A percentile compares a stretch with the other conserved stretches of the same genome.
These are phyloP conservation scores for Lasiodiplodia gonubiensis DNA, from an alignment of 2,329 filamentous ascomycete species.

Conservation along the genomic window DNA sequence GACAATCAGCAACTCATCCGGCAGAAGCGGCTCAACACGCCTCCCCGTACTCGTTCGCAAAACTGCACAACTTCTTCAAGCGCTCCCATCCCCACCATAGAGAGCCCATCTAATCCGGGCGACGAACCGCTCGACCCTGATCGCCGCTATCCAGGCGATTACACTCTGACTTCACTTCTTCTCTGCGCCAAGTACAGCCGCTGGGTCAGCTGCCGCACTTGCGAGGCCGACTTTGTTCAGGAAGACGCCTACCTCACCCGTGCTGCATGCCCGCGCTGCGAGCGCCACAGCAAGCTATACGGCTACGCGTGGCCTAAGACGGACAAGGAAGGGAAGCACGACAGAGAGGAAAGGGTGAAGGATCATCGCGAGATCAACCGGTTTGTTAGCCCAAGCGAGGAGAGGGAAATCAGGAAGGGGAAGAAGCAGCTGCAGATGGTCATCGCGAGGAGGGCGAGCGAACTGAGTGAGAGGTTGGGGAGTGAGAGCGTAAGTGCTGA, in stretches of 20 bases:
- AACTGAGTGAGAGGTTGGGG: constrained; percentile 10
- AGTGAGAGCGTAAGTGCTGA: constrained; percentile 14
- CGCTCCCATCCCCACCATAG: constrained; percentile 36
- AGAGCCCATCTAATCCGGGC: constrained; percentile 33
- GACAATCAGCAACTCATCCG: constrained; percentile 43
- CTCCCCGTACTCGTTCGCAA: constrained; percentile 45
- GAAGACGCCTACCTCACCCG: constrained; percentile 85
- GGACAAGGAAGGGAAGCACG: constrained; percentile 74
- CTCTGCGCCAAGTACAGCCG: constrained; percentile 76
- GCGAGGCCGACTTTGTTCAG: constrained; percentile 82
- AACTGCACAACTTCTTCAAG: constrained; percentile 33
- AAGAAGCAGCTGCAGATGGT: constrained; percentile 30
- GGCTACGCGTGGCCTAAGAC: constrained; percentile 97
- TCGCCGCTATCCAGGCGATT: constrained; percentile 57
- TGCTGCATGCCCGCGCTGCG: constrained; percentile 86
- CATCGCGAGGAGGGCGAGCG: constrained; percentile 27
- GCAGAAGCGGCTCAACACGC: constrained; percentile 38
- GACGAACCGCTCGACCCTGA: constrained; percentile 34
- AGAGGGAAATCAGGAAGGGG: constrained; percentile 42
- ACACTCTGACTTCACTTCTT: constrained; percentile 78
- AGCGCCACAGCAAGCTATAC: constrained; percentile 94
- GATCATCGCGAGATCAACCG: constrained; percentile 89
- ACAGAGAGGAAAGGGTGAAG: constrained; percentile 71
- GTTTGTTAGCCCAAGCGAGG: constrained; percentile 75
- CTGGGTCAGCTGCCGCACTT: constrained; percentile 91